Evolutionary conservation across 805 yeast genomes (phyloP), one percentile per base, ranked within the genome.

Genomic region (Kodamaea lidongshanica): DNA sequence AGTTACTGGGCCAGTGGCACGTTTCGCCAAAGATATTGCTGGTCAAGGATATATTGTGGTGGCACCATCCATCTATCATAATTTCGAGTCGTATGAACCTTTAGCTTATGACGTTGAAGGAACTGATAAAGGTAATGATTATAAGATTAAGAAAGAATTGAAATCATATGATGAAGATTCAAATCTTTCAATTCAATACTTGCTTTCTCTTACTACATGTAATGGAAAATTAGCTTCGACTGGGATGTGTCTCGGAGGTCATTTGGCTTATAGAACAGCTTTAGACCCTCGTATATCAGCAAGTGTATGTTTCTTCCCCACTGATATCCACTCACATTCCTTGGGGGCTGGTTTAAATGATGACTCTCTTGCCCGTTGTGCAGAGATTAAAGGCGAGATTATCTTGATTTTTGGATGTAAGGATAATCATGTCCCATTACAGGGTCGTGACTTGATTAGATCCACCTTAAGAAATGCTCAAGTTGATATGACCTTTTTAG

Each of bases 201-300:
- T 82, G 34, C 53, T 54, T 27, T 44, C 68, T 2, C 61, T 82
- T 40, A 59, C 67, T 1, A 79, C 85, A 7, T 81, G 81, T 50
- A 76, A 71, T 39, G 88, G 88, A 23, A 72, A 67, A 35, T 71
- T 80, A 42, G 92, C 92, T 20, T 79, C 87, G 25, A 80, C 89
- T 3, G 94, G 92, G 12, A 83, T 83, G 92, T 83, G 94, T 52
- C 69, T 82, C 20, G 92, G 92, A 12, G 94, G 92, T 1, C 92
- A 82, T 50, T 60, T 81, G 44, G 89, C 92, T 1, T 79, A 70
- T 58, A 64, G 94, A 41, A 67, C 77, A 3, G 76, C 79, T 2
- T 61, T 80, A 41, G 85, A 81, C 46, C 61, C 67, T 20, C 57
- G 85, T 34, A 74, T 82, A 25, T 58, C 61, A 8, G 85, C 88